Evolutionary conservation across 2,329 filamentous ascomycete genomes (phyloP).

Genomic region (Cercospora sp.): DNA sequence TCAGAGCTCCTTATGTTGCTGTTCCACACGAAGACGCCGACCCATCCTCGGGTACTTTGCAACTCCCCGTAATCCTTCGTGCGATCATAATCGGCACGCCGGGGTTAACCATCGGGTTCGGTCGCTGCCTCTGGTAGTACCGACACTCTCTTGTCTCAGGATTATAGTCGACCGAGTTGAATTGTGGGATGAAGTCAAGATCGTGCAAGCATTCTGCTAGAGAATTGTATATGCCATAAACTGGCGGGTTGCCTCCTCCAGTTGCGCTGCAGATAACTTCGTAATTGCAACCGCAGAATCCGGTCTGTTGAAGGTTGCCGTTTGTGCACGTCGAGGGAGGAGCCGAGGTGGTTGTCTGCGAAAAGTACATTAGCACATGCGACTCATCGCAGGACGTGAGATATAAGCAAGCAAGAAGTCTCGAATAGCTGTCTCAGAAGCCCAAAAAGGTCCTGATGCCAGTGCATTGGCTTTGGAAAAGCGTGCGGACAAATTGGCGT

Average conservation of each 20-base stretch:
- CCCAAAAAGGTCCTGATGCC: not conserved
- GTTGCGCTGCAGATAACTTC: not conserved
- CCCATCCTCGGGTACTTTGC: not conserved
- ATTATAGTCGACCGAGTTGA: not conserved
- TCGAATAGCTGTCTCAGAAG: not conserved
- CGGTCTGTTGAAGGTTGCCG: not conserved
- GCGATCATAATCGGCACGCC: not conserved
- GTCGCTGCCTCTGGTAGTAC: not conserved
- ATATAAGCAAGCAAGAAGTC: not conserved
- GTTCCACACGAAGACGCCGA: not conserved
- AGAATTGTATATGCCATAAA: not conserved
- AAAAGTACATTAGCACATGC: not conserved
- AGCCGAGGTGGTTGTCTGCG: not conserved
- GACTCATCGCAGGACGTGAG: not conserved
- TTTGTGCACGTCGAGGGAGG: not conserved
- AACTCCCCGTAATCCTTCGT: not conserved
- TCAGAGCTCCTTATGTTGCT: not conserved
- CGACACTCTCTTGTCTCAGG: not conserved
- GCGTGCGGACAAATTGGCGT: not conserved
- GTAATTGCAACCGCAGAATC: conserved; percentile 1
- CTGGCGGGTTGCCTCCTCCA: not conserved
- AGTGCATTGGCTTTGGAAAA: not conserved
- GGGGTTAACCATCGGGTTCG: not conserved
- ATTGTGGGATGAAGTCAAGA: not conserved
- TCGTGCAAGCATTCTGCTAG: not conserved